Evolutionary conservation across 345 rosid genomes (phyloP), one percentile per base, ranked within the genome.

Genomic region (Hibiscus trionum): DNA sequence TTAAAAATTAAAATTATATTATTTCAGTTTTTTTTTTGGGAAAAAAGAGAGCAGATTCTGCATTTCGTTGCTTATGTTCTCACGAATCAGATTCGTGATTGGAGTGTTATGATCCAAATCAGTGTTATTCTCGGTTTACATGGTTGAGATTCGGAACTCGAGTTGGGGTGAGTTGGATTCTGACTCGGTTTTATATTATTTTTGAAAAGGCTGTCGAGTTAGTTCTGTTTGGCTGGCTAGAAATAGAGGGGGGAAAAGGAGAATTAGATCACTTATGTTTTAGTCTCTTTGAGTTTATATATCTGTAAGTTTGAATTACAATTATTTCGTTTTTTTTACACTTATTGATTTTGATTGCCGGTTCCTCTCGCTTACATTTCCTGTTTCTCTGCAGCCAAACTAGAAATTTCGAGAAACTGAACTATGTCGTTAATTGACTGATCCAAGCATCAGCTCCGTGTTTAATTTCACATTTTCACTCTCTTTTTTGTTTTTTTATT

Each of bases 181-280:
- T 73, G 50, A 63, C 61, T 62, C 33, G 15, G 56, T 37, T 71
- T 66, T 11, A 59, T 19, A 15, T 62, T 31, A 44, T 44, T 42
- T n/a, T 52, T 39, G 0, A 10, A 44, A 44, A 56, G 26, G 26
- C 37, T 49, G 16, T 49, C 21, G 62, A 50, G 3, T 11, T 59
- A 14, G 3, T 44, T 65, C 75, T 47, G 75, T 74, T 70, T 58
- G 75, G 69, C 64, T 14, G 35, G 26, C 39, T 1, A 75, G 70
- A 66, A 71, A 74, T 26, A 0, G 0, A 16, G 6, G 44, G 9
- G 11, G 27, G 16, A 61, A 42, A n/a, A 11, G n/a, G 24, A 53
- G 24, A 21, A 21, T 12, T 66, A 31, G 1, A 24, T 16, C n/a
- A 19, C 50, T 56, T 52, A 16, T 4, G 2, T 72, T 72, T 19